Evolutionary conservation across 2,329 filamentous ascomycete species (phyloP).

Genomic region (Fusarium hostae): DNA sequence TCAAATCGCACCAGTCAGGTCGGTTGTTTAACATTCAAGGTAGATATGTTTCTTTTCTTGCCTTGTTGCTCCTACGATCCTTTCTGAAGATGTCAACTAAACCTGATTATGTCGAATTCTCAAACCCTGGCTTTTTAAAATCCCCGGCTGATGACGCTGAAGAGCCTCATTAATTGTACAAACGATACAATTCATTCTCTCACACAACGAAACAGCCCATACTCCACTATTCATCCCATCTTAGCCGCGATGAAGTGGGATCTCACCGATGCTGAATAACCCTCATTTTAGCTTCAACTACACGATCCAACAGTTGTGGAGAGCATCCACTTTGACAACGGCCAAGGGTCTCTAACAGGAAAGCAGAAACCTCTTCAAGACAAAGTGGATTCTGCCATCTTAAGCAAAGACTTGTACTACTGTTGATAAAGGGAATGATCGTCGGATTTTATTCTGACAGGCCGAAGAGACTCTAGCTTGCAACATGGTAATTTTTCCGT

Average conservation of each 20-base stretch:
- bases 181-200: background rate
- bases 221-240: constrained; percentile 7
- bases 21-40: background rate
- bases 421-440: background rate
- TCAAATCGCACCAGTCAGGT: fast-evolving
- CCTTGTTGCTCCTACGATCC: too few relatives aligned
- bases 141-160: fast-evolving
- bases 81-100: background rate
- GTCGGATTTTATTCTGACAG: background rate
- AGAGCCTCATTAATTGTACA: background rate
- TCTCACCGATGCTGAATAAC: constrained; percentile 5
- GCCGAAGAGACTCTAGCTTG: background rate
- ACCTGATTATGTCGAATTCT: background rate
- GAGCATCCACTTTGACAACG: background rate
- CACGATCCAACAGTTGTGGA: background rate
- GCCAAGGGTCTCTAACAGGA: constrained; percentile 1
- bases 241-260: background rate
- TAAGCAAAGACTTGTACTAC: background rate
- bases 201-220: background rate
- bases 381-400: background rate
- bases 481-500: constrained; percentile 16
- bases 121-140: fast-evolving
- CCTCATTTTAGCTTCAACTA: constrained; percentile 4
- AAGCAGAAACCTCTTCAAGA: background rate
- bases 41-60: too few relatives aligned